Conservation (phyloP, 139 green algal genomes). For the Coelastrella sp. region DNA sequence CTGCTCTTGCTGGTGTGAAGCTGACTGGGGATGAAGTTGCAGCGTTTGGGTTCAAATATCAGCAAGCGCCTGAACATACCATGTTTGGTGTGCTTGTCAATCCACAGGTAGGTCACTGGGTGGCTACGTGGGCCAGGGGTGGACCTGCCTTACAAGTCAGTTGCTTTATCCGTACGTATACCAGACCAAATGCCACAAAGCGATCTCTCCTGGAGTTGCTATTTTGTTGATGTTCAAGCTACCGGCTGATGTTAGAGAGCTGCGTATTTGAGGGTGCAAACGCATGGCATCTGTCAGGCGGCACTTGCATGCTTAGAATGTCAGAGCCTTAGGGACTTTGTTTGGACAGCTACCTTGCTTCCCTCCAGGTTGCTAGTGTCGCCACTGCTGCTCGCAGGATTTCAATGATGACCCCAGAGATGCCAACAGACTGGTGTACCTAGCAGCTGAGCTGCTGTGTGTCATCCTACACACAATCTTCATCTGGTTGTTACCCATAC, state of each 20-base stretch:
- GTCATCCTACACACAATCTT: slow-evolving; percentile 53
- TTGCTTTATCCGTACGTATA: too few species aligned
- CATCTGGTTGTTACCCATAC: slow-evolving; percentile 54
- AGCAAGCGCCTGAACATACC: slow-evolving; percentile 13
- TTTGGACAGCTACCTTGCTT: too few species aligned
- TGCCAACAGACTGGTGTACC: slow-evolving; percentile 32
- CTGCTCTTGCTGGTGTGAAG: not conserved
- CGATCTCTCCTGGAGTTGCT: too few species aligned
- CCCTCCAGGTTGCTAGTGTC: too few species aligned
- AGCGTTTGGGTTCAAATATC: slow-evolving; percentile 31
- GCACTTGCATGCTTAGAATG: too few species aligned
- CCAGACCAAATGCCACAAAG: too few species aligned
- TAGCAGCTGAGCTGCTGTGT: slow-evolving; percentile 4
- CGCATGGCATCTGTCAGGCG: too few species aligned
- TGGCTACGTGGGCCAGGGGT: not conserved
- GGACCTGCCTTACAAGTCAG: not conserved
- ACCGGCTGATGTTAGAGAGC: too few species aligned
- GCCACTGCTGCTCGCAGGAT: not conserved
- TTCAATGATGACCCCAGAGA: slow-evolving; percentile 20
- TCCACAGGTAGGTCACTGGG: not conserved
- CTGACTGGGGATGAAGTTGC: slow-evolving; percentile 35
- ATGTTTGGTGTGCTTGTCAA: slow-evolving; percentile 38
- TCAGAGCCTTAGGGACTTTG: too few species aligned
- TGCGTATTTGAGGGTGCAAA: too few species aligned
- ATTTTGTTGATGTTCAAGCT: too few species aligned